These are phyloP conservation scores for Nicotiana rustica DNA, from an alignment of 305 asterid species.

Conservation along the genomic window DNA sequence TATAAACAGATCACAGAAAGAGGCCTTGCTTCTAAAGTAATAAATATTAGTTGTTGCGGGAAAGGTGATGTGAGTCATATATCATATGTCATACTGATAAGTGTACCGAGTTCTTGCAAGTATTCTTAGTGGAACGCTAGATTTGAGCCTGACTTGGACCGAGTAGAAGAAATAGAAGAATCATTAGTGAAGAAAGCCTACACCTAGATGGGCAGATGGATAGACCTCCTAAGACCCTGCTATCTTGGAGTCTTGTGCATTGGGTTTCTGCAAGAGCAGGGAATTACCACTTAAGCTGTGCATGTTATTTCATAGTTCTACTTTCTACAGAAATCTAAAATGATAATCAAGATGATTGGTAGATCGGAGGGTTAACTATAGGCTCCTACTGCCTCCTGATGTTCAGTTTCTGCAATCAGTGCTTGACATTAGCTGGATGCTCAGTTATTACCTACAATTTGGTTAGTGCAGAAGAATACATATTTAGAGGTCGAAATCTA, in stretches of 20 bases:
- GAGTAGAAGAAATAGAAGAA: not conserved
- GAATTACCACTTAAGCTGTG: not conserved
- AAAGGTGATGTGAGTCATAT: not conserved
- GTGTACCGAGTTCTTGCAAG: not conserved
- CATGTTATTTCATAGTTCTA: not conserved
- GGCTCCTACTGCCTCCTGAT: not conserved
- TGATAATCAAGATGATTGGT: not conserved
- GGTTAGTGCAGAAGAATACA: not conserved
- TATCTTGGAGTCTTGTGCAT: not conserved
- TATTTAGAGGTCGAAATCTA: not conserved
- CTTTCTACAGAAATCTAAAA: not conserved
- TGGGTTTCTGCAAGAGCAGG: not conserved
- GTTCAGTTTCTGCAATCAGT: not conserved
- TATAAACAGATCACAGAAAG: not conserved
- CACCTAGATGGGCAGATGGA: not conserved
- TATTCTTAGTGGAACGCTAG: not conserved
- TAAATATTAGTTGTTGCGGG: not conserved
- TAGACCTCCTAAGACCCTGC: not conserved
- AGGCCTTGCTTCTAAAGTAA: not conserved
- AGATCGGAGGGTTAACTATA: too few species aligned
- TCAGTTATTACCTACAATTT: not conserved
- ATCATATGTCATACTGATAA: not conserved
- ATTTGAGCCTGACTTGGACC: not conserved
- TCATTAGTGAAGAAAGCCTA: not conserved
- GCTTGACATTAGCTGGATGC: not conserved